Percentiles rank a stretch among this genome's conserved stretches.
Evolutionary conservation across 2,329 filamentous ascomycete species (phyloP).

Genomic region (Sporothrix luriei): DNA sequence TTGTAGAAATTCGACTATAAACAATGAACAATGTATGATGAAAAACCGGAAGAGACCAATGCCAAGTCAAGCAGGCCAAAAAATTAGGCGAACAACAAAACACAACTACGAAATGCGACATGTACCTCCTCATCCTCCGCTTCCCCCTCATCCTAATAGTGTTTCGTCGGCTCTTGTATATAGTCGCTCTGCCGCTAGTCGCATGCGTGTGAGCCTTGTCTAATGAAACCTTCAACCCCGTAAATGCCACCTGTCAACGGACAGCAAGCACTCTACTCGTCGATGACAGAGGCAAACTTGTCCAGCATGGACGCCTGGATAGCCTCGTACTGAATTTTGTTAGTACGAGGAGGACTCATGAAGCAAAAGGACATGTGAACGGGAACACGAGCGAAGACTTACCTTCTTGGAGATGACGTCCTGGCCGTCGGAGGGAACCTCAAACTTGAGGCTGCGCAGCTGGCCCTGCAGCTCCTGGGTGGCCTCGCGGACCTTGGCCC

Average conservation of each 20-base stretch:
- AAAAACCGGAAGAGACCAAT: conserved; percentile 13
- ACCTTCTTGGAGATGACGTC: conserved; percentile 83
- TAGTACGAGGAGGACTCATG: not conserved
- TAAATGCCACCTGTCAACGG: not conserved
- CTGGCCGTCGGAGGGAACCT: conserved; percentile 83
- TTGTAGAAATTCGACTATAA: not conserved
- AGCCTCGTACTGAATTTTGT: conserved; percentile 73
- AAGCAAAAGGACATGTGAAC: not conserved
- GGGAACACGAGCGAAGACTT: conserved; percentile 42
- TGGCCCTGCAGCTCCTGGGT: conserved; percentile 83
- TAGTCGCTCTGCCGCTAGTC: not conserved
- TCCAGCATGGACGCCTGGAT: conserved; percentile 91
- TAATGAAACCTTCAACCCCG: not conserved
- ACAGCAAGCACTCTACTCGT: conserved; percentile 63
- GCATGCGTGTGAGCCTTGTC: conserved; percentile 16
- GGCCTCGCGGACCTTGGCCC: conserved; percentile 89
- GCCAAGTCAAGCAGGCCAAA: not conserved
- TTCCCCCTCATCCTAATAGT: not conserved
- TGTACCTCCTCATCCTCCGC: not conserved
- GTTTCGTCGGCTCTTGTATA: not conserved
- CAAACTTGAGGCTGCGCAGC: conserved; percentile 94
- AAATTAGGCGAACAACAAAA: not conserved
- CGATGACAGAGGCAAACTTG: conserved; percentile 93
- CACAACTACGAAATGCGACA: not conserved
- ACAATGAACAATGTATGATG: conserved; percentile 3